Percentiles rank a stretch among this genome's conserved stretches.
phyloP scores from a whole-genome alignment of 2,329 filamentous ascomycete genomes.

The Chlorencoelia australis region DNA sequence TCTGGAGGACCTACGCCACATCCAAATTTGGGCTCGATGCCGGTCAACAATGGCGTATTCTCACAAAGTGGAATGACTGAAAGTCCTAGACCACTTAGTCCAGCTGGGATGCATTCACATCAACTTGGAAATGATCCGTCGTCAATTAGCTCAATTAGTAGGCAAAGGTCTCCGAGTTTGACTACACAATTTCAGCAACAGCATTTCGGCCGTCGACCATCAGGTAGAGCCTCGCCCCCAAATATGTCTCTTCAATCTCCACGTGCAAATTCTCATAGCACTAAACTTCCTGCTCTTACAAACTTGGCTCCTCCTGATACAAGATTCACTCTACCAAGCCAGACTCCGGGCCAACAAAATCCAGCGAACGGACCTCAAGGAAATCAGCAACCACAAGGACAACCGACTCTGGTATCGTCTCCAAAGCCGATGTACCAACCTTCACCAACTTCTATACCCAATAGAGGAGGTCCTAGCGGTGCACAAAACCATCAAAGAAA shows the following conservation, averaged over 20 bases:
- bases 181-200: conserved; percentile 56
- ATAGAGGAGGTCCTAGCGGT: conserved; percentile 13
- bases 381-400: conserved; percentile 14
- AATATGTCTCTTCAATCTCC: conserved; percentile 24
- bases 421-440: conserved; percentile 27
- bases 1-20: conserved; percentile 36
- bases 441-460: conserved; percentile 39
- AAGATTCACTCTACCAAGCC: conserved; percentile 24
- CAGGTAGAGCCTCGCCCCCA: conserved; percentile 41
- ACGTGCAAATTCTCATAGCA: conserved; percentile 18
- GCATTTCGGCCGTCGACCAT: conserved; percentile 46
- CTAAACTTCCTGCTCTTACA: conserved; percentile 26
- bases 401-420: conserved; percentile 18
- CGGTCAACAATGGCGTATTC: conserved; percentile 48
- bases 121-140: conserved; percentile 43
- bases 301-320: conserved; percentile 27
- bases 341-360: conserved; percentile 18
- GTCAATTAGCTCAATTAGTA: conserved; percentile 37
- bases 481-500: conserved; percentile 38
- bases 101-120: conserved; percentile 39
- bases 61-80: conserved; percentile 67
- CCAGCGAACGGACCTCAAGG: conserved; percentile 12
- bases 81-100: conserved; percentile 75
- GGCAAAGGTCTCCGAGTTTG: conserved; percentile 57
- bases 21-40: conserved; percentile 40